These are phyloP conservation scores for Extremus antarcticus DNA, from an alignment of 495 filamentous ascomycete genomes.

Conservation along the genomic window DNA sequence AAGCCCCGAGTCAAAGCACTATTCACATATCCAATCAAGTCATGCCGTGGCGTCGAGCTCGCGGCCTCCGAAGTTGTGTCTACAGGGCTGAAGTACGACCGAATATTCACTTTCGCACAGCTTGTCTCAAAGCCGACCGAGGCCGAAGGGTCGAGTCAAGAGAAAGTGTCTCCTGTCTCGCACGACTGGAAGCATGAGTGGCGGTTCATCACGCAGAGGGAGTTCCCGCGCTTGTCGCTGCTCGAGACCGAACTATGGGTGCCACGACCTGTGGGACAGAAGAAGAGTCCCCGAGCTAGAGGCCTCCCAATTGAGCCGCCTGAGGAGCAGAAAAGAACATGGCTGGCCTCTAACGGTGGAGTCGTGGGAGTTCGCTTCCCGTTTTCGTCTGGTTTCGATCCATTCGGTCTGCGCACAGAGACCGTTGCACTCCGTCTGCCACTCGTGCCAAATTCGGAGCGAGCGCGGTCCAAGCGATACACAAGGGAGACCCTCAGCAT, in stretches of 20 bases:
- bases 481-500: slow-evolving; percentile 54
- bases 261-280: slow-evolving; percentile 29
- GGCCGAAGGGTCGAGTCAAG: slow-evolving; percentile 13
- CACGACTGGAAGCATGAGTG: slow-evolving; percentile 47
- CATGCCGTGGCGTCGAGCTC: slow-evolving; percentile 71
- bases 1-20: slow-evolving; percentile 53
- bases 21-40: slow-evolving; percentile 83
- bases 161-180: slow-evolving; percentile 16
- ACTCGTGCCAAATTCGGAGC: slow-evolving; percentile 45
- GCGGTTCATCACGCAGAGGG: slow-evolving; percentile 71
- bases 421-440: slow-evolving; percentile 48
- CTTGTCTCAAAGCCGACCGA: slow-evolving; percentile 35
- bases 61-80: slow-evolving; percentile 51
- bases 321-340: slow-evolving; percentile 21
- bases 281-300: not conserved
- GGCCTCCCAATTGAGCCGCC: not conserved
- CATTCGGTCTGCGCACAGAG: slow-evolving; percentile 19
- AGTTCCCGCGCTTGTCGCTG: slow-evolving; percentile 60
- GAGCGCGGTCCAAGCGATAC: slow-evolving; percentile 45
- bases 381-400: slow-evolving; percentile 29
- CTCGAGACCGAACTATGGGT: slow-evolving; percentile 71
- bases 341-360: slow-evolving; percentile 43
- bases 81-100: slow-evolving; percentile 70
- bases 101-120: slow-evolving; percentile 74
- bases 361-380: slow-evolving; percentile 50